Percentiles rank a stretch among this genome's conserved stretches.
Conservation (phyloP, 192 early-diverging fungal genomes). For the Entophlyctis helioformis region DNA sequence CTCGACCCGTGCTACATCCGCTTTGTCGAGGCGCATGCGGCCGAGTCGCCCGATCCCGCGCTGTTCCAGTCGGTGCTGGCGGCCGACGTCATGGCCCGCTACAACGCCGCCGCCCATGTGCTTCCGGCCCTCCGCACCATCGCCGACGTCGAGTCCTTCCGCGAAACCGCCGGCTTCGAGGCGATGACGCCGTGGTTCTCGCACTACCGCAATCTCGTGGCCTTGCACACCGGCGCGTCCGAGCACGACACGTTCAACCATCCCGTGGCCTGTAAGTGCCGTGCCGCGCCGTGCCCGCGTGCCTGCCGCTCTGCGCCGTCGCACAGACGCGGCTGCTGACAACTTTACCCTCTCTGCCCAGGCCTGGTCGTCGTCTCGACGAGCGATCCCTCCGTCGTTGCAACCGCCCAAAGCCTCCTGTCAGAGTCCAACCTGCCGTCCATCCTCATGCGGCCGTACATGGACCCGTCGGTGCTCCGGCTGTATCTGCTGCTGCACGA, state of each 20-base stretch:
- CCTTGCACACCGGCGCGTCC: conserved; percentile 49
- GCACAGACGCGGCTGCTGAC: neutral
- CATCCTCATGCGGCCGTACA: conserved; percentile 54
- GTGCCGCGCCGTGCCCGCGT: no score
- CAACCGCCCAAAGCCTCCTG: conserved; percentile 33
- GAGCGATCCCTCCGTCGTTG: conserved; percentile 62
- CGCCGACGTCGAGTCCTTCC: no score
- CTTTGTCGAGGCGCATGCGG: no score
- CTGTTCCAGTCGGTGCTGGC: no score
- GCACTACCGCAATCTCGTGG: conserved; percentile 52
- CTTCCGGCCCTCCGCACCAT: no score
- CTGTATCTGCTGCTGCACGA: conserved; percentile 85
- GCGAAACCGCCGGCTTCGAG: no score
- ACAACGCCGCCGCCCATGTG: no score
- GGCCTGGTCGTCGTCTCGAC: conserved; percentile 51
- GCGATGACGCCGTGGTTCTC: conserved; percentile 77
- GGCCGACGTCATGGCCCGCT: no score
- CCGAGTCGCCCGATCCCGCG: no score
- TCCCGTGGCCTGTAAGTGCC: conserved; percentile 73
- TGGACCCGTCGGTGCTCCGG: conserved; percentile 69
- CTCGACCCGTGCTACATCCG: no score
- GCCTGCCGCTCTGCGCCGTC: neutral
- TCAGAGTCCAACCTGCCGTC: conserved; percentile 20
- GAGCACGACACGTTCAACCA: conserved; percentile 94
- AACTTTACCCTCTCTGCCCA: neutral